Evolutionary conservation across 306 rosid species (phyloP), one percentile per base, ranked within the genome.

Genomic region (Arachis stenosperma): DNA sequence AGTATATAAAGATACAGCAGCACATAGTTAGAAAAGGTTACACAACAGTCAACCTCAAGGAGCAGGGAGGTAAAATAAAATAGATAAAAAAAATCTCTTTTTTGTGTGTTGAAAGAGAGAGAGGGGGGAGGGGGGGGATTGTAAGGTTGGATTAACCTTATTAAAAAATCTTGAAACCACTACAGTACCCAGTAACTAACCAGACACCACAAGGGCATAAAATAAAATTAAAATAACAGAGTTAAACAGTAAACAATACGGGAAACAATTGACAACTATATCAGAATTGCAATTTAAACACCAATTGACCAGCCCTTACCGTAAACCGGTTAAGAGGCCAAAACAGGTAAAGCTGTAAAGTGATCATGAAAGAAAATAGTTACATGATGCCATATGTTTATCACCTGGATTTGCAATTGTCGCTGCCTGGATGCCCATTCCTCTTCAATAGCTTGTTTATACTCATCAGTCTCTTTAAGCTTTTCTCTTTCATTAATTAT

Each of bases 391-490:
- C 65, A 71, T 63, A 42, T 5, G 62, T 14, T 61, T 70, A 76
- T 70, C 67, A 94, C 99, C 99, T 94, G 99, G 87, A 85, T 78
- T 86, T 70, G 88, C 78, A 94, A 68, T 76, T 84, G 90, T 66
- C n/a, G 83, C 78, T 92, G 90, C 86, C 99, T 86, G 67, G 97
- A 73, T 46, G 89, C 91, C 97, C 90, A 85, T 82, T 94, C 99
- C 79, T 84, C 96, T 74, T 91, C 97, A 36, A 77, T 75, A 48
- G 91, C 96, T 79, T 60, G 87, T 76, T 83, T 94, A 84, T 89
- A 94, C 78, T 89, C 97, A 78, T 87, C 93, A 43, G 96, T 91
- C 61, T 85, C 96, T 88, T 94, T 94, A 39, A 83, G 86, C 86
- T 78, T 89, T 83, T 94, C 97, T 74, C 91, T 88, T 47, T 82